Evolutionary conservation across 371 early-diverging fungal genomes (phyloP).

Genomic region (Dinochytrium kinnereticum): DNA sequence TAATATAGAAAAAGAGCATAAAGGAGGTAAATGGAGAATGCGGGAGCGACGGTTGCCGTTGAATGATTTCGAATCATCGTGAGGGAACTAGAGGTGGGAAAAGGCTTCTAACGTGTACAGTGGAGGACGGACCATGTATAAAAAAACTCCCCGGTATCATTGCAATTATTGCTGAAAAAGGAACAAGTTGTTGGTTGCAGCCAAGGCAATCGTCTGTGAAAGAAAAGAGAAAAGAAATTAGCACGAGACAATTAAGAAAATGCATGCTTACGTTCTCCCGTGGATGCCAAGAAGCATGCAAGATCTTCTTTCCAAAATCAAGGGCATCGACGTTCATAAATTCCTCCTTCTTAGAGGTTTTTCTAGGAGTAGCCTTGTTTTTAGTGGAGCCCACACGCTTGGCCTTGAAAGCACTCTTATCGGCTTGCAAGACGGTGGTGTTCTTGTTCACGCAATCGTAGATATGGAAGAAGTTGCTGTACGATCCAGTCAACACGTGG

Average conservation of each 20-base stretch:
- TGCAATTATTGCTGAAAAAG: slow-evolving; percentile 68
- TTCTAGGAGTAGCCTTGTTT: slow-evolving; percentile 55
- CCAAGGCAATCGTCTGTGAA: slow-evolving; percentile 70
- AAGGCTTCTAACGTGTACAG: background rate
- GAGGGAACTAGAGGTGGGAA: background rate
- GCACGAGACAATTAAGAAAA: background rate
- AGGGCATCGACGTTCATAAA: slow-evolving; percentile 76
- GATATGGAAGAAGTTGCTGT: slow-evolving; percentile 95
- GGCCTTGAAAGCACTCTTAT: slow-evolving; percentile 96
- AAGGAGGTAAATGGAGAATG: background rate
- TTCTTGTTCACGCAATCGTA: slow-evolving; percentile 74
- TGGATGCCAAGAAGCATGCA: slow-evolving; percentile 98
- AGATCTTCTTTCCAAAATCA: slow-evolving; percentile 94
- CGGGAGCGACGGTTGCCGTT: background rate
- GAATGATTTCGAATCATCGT: background rate
- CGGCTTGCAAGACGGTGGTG: slow-evolving; percentile 93
- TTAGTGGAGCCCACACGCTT: slow-evolving; percentile 72
- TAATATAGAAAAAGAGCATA: background rate
- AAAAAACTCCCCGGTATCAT: background rate
- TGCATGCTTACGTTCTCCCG: slow-evolving; percentile 82
- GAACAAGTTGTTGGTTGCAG: slow-evolving; percentile 97
- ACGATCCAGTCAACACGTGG: slow-evolving; percentile 90
- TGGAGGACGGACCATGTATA: background rate
- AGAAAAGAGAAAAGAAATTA: background rate
- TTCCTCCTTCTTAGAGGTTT: slow-evolving; percentile 69